A percentile compares a stretch with the other conserved stretches of the same genome.
Evolutionary conservation across 768 basidiomycete species (phyloP).

Genomic region (Tulasnella sp.): DNA sequence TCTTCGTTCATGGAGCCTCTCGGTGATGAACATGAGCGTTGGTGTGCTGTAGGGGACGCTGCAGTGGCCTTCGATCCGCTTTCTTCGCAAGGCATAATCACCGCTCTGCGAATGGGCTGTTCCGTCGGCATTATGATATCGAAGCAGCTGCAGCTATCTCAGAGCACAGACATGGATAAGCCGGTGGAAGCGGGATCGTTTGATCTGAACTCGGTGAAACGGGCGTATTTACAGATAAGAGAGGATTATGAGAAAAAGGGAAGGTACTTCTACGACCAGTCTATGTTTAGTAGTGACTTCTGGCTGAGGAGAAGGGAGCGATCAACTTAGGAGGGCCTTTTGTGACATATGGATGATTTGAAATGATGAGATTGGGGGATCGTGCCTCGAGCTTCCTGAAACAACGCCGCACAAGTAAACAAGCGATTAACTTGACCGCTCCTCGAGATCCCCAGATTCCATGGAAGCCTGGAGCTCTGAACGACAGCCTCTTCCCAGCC

Average conservation of each 20-base stretch:
- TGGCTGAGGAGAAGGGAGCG: no score
- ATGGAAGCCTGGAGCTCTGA: no score
- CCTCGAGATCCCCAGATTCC: no score
- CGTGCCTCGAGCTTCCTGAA: no score
- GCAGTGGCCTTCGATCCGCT: constrained; percentile 33
- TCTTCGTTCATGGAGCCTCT: constrained; percentile 24
- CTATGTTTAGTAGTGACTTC: no score
- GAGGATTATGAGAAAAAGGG: constrained; percentile 1
- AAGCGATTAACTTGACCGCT: no score
- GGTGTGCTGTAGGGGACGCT: constrained; percentile 32
- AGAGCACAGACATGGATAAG: no score
- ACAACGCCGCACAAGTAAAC: no score
- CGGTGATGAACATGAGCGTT: constrained; percentile 20
- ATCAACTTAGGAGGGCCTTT: no score
- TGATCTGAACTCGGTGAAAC: background rate
- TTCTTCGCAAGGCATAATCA: constrained; percentile 33
- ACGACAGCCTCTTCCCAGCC: no score
- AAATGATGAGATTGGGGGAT: no score
- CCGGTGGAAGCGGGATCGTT: background rate
- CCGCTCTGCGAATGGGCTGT: constrained; percentile 21
- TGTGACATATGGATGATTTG: no score
- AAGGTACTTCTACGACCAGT: background rate
- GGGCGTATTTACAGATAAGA: background rate
- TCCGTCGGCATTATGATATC: background rate
- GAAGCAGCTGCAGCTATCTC: background rate